Base-by-base conservation (phyloP, 1,284 basidiomycete genomes). In the Prillingera fragicola region DNA sequence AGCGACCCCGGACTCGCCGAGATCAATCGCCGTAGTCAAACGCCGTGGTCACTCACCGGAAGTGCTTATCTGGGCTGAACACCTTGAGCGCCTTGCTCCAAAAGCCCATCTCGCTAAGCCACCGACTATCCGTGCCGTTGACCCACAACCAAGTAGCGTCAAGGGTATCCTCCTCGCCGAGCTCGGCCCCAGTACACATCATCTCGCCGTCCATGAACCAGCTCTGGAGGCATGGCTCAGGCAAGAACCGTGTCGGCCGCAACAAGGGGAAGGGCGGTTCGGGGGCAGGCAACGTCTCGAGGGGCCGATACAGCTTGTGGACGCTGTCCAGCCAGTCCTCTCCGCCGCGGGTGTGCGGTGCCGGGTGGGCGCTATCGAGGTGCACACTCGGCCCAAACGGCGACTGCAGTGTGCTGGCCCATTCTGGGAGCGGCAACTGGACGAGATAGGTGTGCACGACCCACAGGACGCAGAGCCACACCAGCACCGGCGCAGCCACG, bases 131-230 rank as follows among this genome's bases (percentile, higher is more conserved):
- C 1, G 57, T 57, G 0, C 69, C 69, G 37, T 71, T 71, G 15
- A 69, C 67, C 69, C 69, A 69, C 1, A 65, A 44, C 63, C 63
- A 71, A 0, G 59, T 66, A 2, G 59, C 63, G 38, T 71, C 69
- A 15, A 69, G 48, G 21, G 43, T 55, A 25, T 66, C 65, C 45
- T 69, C 69, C 15, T 54, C 48, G 2, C 65, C 67, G 14, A 69
- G 39, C 18, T 67, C 62, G 4, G 31, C 39, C 22, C 41, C 33
- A 4, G 52, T 54, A 35, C 67, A 71, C 7, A 49, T 19, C 10
- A 58, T 60, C 41, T 65, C 62, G 21, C 69, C 69, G 17, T 63
- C 48, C 8, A 50, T 41, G 37, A 69, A 65, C 67, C 69, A 71
- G 18, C 56, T 54, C 35, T 69, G 66, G 13, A 69, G 33, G 39